Conservation (phyloP, 2,329 filamentous ascomycete genomes). For the Exophiala sp. region DNA sequence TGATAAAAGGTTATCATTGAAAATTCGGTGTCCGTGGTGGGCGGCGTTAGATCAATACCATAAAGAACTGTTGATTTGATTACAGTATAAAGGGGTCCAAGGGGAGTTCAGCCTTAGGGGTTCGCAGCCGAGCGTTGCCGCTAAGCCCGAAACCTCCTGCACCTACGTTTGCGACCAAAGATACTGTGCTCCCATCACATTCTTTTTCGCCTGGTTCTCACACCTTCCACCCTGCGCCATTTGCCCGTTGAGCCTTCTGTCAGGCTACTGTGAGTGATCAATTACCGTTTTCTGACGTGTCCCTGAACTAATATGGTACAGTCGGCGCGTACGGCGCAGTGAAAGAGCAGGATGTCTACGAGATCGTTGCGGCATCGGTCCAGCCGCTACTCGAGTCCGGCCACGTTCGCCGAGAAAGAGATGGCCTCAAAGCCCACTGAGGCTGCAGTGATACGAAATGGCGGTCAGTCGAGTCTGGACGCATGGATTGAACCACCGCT, state of each 20-base stretch:
- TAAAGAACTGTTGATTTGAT: neutral
- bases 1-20: neutral
- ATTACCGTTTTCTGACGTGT: slow-evolving; percentile 7
- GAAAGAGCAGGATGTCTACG: slow-evolving; percentile 25
- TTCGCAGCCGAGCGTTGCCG: slow-evolving; percentile 2
- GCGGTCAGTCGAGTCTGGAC: slow-evolving; percentile 31
- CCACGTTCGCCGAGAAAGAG: slow-evolving; percentile 24
- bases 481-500: slow-evolving; percentile 58
- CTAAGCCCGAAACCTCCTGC: slow-evolving; percentile 8
- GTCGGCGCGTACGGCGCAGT: slow-evolving; percentile 24
- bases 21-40: neutral
- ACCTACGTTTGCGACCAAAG: slow-evolving; percentile 14
- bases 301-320: slow-evolving; percentile 23
- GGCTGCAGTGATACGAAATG: slow-evolving; percentile 19
- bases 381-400: slow-evolving; percentile 28
- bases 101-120: slow-evolving; percentile 19
- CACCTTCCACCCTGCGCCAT: slow-evolving; percentile 9
- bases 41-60: neutral
- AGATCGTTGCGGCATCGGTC: slow-evolving; percentile 28
- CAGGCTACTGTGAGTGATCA: slow-evolving; percentile 22
- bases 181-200: slow-evolving; percentile 4
- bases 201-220: slow-evolving; percentile 7
- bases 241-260: slow-evolving; percentile 17
- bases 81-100: neutral
- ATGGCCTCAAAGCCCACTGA: slow-evolving; percentile 21